Evolutionary conservation across 192 early-diverging fungal genomes (phyloP).

Genomic region (Coemansia sp.): DNA sequence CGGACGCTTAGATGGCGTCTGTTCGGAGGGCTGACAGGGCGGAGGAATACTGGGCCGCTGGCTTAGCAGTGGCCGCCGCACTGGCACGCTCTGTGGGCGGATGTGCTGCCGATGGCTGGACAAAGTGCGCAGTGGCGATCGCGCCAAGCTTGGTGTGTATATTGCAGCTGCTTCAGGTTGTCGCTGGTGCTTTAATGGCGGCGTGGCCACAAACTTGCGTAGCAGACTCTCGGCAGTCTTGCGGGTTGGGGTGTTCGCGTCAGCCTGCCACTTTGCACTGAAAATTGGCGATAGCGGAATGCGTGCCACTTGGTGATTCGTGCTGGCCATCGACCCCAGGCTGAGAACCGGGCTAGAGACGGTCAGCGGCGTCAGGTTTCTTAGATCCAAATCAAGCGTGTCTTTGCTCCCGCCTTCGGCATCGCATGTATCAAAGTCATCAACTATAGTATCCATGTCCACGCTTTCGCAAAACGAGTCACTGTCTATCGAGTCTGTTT

Average conservation of each 20-base stretch:
- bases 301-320: background rate
- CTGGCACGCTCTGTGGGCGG: constrained; percentile 10
- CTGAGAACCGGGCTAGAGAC: constrained; percentile 35
- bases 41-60: constrained; percentile 11
- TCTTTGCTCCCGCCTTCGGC: background rate
- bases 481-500: constrained; percentile 46
- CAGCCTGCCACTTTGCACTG: background rate
- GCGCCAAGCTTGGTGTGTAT: background rate
- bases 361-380: constrained; percentile 15
- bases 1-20: constrained; percentile 34
- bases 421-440: constrained; percentile 14
- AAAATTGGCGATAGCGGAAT: background rate
- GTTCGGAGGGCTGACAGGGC: background rate
- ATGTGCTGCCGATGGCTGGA: constrained; percentile 18
- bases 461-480: constrained; percentile 12
- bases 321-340: constrained; percentile 13
- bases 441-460: background rate
- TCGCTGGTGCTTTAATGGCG: background rate
- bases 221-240: background rate
- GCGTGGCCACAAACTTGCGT: background rate
- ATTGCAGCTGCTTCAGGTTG: background rate
- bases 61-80: constrained; percentile 19
- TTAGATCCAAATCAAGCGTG: background rate
- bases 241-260: background rate
- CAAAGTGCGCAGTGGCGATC: constrained; percentile 19